Base-by-base conservation (phyloP, 176 grass and related monocot genomes). In the Oryza longistaminata region DNA sequence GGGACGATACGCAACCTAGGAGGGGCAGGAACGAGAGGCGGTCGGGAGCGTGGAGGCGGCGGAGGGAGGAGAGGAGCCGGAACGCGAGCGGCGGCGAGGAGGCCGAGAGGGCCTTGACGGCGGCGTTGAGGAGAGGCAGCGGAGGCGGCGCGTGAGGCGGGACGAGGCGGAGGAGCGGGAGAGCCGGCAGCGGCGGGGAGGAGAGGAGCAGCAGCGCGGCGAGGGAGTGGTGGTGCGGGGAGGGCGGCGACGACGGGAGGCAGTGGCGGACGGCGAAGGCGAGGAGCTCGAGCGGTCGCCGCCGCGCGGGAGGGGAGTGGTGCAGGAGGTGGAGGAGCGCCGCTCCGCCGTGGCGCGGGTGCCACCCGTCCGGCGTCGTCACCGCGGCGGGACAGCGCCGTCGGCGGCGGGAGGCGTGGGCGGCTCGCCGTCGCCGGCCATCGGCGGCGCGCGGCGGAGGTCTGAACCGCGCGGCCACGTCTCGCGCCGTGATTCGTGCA, bases 241-340 rank as follows among this genome's bases (percentile, higher is more conserved):
- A 82, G 49, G 81, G n/a, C 34, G 86, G 71, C 13, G 61, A 74
- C 44, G 34, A 37, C 55, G 65, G 70, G 68, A 86, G 83, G 70
- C 66, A 65, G 73, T 46, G 86, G 60, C 87, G 86, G 72, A 93
- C 75, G 70, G 84, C 73, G 83, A 86, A 85, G 16, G 65, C 88
- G 75, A 88, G 83, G 79, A 91, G 86, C 75, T 87, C 68, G 24
- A 80, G 80, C 60, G 81, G 80, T 50, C 81, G 80, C 21, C 26
- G 40, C 48, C 89, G 83, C 61, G 84, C 74, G 11, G 3, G 3
- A 12, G 60, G 43, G 49, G 31, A 64, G 84, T 89, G 87, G 49
- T 91, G 92, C 48, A 94, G 84, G 45, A 83, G 76, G 80, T 91
- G 92, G 2, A 94, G 80, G 2, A 85, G n/a, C 86, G 92, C 3